phyloP scores from a whole-genome alignment of 768 basidiomycete genomes.

The Tylopilus plumbeoviolaceoides region DNA sequence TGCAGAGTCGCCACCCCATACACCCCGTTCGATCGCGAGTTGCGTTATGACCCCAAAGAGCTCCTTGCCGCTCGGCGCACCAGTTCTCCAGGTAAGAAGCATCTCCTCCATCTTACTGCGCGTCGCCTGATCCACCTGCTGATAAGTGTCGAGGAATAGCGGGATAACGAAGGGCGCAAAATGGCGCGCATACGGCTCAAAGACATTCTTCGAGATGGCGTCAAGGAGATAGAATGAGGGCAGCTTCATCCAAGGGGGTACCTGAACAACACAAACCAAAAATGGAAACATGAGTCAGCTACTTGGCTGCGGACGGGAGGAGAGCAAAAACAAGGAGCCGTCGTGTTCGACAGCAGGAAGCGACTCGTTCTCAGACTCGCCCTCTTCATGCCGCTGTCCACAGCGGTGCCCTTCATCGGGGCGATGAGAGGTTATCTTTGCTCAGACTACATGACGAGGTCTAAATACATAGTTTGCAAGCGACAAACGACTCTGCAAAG shows the following conservation, averaged over 20 bases:
- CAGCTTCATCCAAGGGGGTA: conserved; percentile 84
- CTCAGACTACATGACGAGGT: conserved; percentile 40
- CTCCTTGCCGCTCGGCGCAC: conserved; percentile 73
- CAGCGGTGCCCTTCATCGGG: conserved; percentile 32
- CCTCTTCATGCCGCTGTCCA: conserved; percentile 30
- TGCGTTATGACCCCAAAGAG: conserved; percentile 83
- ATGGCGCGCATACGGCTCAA: conserved; percentile 83
- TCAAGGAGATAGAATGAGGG: conserved; percentile 94
- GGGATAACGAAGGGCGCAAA: conserved; percentile 80
- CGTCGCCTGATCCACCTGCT: conserved; percentile 77
- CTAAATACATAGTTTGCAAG: conserved; percentile 43
- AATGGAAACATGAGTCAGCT: conserved; percentile 64
- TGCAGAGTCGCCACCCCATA: conserved; percentile 62
- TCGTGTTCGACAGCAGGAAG: conserved; percentile 20
- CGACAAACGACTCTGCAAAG: conserved; percentile 24
- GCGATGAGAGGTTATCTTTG: conserved; percentile 37
- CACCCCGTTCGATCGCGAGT: conserved; percentile 75
- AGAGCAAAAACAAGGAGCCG: conserved; percentile 32
- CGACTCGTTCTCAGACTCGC: conserved; percentile 36
- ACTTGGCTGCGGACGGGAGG: conserved; percentile 20
- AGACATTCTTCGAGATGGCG: conserved; percentile 96
- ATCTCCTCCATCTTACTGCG: conserved; percentile 98
- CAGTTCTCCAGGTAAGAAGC: conserved; percentile 91
- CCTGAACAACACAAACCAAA: conserved; percentile 47
- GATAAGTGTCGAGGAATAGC: conserved; percentile 85